Percentiles rank a stretch among this genome's conserved stretches.
Conservation (phyloP, 2,329 filamentous ascomycete genomes). For the Sclerotinia spermophila region DNA sequence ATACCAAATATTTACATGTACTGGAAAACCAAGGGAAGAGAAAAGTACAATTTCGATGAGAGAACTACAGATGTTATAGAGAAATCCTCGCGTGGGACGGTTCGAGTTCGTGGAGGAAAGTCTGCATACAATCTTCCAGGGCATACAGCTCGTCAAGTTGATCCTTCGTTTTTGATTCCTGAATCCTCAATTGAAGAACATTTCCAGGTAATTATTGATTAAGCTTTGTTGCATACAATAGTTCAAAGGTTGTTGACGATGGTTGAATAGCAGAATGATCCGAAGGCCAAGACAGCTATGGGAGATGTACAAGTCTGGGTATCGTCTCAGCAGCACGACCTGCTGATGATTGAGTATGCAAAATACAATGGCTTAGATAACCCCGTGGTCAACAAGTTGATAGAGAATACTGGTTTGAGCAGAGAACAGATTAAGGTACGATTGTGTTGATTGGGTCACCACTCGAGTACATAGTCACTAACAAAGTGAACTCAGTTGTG, state of each 20-base stretch:
- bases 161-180: background rate
- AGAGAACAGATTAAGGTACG: conserved; percentile 7
- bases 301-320: background rate
- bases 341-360: background rate
- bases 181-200: background rate
- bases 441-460: background rate
- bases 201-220: background rate
- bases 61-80: background rate
- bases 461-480: background rate
- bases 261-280: background rate
- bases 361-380: background rate
- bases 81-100: background rate
- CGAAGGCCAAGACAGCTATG: background rate
- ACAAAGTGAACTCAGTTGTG: background rate
- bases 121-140: background rate
- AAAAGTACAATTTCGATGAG: conserved; percentile 4
- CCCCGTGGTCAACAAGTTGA: background rate
- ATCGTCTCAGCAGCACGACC: background rate
- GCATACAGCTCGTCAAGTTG: too few relatives aligned
- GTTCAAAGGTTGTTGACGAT: background rate
- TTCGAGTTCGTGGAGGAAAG: background rate
- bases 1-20: background rate
- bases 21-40: conserved; percentile 2
- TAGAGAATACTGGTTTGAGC: background rate
- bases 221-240: background rate